Percentiles rank a stretch among this genome's conserved stretches.
Conservation (phyloP, 768 basidiomycete species). For the Auricularia cornea region DNA sequence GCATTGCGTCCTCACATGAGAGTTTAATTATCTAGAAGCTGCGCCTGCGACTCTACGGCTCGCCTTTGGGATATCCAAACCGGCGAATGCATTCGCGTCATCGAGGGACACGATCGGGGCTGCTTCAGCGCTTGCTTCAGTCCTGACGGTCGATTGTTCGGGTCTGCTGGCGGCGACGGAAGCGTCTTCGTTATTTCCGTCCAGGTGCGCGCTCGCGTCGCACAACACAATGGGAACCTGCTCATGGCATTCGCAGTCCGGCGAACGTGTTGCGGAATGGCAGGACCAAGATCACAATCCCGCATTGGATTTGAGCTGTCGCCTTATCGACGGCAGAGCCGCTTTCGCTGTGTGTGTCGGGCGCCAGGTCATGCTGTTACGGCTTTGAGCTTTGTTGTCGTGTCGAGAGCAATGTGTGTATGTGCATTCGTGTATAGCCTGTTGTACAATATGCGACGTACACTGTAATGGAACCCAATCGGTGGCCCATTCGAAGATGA, state of each 20-base stretch:
- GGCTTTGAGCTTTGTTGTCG: not conserved
- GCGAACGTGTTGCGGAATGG: not conserved
- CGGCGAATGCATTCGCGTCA: conserved; percentile 63
- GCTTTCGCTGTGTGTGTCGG: not conserved
- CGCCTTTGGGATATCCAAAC: conserved; percentile 77
- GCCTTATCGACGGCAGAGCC: not conserved
- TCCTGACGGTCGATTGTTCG: conserved; percentile 61
- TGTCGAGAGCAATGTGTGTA: not conserved
- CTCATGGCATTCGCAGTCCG: not conserved
- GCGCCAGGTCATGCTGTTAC: not conserved
- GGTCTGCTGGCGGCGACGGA: conserved; percentile 75
- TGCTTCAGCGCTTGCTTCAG: conserved; percentile 72
- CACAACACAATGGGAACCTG: not conserved
- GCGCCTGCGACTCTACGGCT: conserved; percentile 73
- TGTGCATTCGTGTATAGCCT: not conserved
- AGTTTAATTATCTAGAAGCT: conserved; percentile 30
- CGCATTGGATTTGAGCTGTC: not conserved
- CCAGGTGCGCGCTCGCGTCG: not conserved
- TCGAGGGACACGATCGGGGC: conserved; percentile 61
- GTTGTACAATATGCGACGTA: not conserved
- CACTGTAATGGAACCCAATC: not conserved
- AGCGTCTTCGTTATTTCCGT: not conserved
- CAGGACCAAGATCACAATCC: not conserved
- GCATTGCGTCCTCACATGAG: not conserved
- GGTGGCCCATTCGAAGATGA: too few species aligned